Conservation (phyloP, 2,329 filamentous ascomycete genomes). For the Hypoxylon sp. region DNA sequence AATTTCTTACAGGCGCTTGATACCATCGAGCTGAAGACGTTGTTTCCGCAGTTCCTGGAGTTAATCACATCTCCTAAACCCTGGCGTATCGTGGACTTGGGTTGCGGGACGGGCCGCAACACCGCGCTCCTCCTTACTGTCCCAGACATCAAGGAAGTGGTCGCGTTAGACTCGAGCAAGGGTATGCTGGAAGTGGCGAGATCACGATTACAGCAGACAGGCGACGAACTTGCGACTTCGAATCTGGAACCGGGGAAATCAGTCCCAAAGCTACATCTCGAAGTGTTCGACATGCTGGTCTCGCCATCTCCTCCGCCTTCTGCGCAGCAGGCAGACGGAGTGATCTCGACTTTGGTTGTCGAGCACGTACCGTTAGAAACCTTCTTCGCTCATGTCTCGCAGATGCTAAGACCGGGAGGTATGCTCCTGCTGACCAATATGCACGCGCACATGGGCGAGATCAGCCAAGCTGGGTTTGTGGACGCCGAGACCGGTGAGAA, state of each 20-base stretch:
- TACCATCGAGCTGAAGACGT: slow-evolving; percentile 65
- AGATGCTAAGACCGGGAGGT: slow-evolving; percentile 63
- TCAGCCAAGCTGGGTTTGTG: slow-evolving; percentile 74
- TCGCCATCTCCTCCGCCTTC: slow-evolving; percentile 47
- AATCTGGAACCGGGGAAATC: background rate
- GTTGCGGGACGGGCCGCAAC: slow-evolving; percentile 76
- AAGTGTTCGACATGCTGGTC: slow-evolving; percentile 58
- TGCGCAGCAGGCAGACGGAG: slow-evolving; percentile 56
- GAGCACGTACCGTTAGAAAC: slow-evolving; percentile 70
- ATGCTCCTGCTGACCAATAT: slow-evolving; percentile 76
- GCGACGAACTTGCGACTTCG: background rate
- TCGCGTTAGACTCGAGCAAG: slow-evolving; percentile 69
- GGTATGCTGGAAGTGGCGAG: slow-evolving; percentile 71
- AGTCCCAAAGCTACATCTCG: slow-evolving; percentile 47
- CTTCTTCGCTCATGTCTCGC: slow-evolving; percentile 64
- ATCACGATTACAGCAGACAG: slow-evolving; percentile 52
- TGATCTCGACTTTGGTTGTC: slow-evolving; percentile 74
- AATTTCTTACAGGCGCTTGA: slow-evolving; percentile 78
- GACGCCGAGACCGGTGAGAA: slow-evolving; percentile 67
- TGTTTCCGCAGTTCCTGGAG: slow-evolving; percentile 65
- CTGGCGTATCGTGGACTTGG: slow-evolving; percentile 70
- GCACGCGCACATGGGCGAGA: slow-evolving; percentile 74
- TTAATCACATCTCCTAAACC: slow-evolving; percentile 50
- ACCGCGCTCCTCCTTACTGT: slow-evolving; percentile 66
- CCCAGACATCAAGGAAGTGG: slow-evolving; percentile 56